Evolutionary conservation across 805 yeast genomes (phyloP).

Genomic region (Barnettozyma vustinii): DNA sequence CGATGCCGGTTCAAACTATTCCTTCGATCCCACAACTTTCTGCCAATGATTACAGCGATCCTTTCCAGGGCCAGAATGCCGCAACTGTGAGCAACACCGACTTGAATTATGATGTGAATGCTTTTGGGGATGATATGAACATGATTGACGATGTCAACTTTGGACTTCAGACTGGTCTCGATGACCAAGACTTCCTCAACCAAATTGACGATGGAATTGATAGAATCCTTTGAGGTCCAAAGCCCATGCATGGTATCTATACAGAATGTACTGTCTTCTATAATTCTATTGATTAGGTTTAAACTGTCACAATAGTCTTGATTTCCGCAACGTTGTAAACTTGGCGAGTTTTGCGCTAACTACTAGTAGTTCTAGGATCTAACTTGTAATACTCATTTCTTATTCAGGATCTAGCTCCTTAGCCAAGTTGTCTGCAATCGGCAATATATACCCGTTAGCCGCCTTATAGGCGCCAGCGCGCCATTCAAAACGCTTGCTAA

Average conservation of each 20-base stretch:
- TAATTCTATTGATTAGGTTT: background rate
- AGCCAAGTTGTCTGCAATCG: too few relatives aligned
- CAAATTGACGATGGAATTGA: conserved; percentile 31
- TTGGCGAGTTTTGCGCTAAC: too few relatives aligned
- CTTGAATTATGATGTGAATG: conserved; percentile 8
- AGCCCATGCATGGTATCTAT: too few relatives aligned
- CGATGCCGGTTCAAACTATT: background rate
- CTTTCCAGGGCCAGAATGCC: conserved; percentile 1
- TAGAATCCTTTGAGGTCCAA: conserved; percentile 11
- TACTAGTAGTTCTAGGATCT: too few relatives aligned
- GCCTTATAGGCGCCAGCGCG: too few relatives aligned
- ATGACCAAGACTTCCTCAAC: conserved; percentile 32
- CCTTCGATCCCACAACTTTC: background rate
- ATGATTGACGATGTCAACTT: conserved; percentile 31
- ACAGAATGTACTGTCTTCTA: background rate
- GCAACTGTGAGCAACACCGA: conserved; percentile 2
- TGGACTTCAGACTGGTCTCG: conserved; percentile 25
- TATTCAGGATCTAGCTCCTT: too few relatives aligned
- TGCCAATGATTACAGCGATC: conserved; percentile 2
- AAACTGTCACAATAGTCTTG: background rate
- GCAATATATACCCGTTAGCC: too few relatives aligned
- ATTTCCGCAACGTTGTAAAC: background rate
- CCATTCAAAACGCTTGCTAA: too few relatives aligned
- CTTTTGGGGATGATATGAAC: conserved; percentile 18
- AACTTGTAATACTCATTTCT: too few relatives aligned